Evolutionary conservation across 106 monocot genomes (phyloP), one percentile per base, ranked within the genome.

Genomic region (Dioscorea alata): DNA sequence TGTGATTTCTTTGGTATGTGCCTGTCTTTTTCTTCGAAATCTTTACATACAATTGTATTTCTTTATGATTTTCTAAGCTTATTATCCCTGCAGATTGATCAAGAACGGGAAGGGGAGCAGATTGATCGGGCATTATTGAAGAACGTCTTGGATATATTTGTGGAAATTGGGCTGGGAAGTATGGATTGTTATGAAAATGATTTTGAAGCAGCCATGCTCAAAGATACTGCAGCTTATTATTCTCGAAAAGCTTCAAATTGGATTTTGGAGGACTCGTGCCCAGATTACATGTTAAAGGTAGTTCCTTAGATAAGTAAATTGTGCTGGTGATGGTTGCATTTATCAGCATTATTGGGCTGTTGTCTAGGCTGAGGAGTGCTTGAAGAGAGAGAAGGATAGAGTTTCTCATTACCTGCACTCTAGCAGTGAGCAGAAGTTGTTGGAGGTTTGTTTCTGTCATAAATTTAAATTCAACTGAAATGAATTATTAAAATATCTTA

Each of bases 211-310:
- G 75, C 65, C 19, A 73, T 94, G 84, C 79, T 94, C 35, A 48
- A 75, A 2, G 85, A 90, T 59, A 81, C 85, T 69, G 74, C 82
- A 18, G 67, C 71, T 4, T 94, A 90, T 59, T 94, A 94, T 78
- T 90, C 94, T 24, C 69, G 87, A 56, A 94, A 94, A 64, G 90
- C 94, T 59, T 71, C 80, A 52, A 79, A 59, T 49, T 94, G 94
- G 94, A 90, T 94, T 56, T n/a, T 70, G 33, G 83, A 85, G 57
- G 90, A 90, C 66, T 88, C 94, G 12, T 94, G 84, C 72, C 94
- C 94, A 60, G 90, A 85, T 68, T 94, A 94, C 71, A 90, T 90
- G 90, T 57, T 90, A 48, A 94, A 94, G 90, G 94, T 90, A 73
- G 33, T 18, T 48, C 18, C 49, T 66, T 13, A 6, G 23, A 14